Evolutionary conservation across 2,329 filamentous ascomycete species (phyloP).

Genomic region (Bisporella sp.): DNA sequence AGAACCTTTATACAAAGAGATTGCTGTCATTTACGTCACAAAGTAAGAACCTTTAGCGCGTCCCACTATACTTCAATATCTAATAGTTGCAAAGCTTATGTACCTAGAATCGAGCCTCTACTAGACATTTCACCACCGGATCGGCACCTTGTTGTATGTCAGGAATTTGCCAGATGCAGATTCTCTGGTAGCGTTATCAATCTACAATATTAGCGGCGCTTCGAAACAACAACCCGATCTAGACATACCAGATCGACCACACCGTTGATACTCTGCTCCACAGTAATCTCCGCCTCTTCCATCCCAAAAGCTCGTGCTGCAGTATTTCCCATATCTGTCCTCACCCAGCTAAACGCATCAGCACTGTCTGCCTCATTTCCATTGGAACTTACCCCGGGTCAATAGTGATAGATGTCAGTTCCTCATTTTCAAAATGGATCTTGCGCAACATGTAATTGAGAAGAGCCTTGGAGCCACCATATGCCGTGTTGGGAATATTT

Average conservation of each 20-base stretch:
- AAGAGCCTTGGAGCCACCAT: constrained; percentile 27
- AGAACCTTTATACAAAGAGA: too few relatives aligned
- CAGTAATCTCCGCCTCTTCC: constrained; percentile 12
- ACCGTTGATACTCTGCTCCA: constrained; percentile 15
- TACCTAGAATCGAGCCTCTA: too few relatives aligned
- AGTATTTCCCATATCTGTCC: constrained; percentile 18
- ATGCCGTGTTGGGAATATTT: constrained; percentile 11
- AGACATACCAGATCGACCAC: constrained; percentile 1
- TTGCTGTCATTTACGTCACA: too few relatives aligned
- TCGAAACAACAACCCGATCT: background rate
- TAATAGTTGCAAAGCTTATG: too few relatives aligned
- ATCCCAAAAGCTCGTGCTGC: constrained; percentile 13
- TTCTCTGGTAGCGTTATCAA: background rate
- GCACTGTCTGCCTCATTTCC: background rate
- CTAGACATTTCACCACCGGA: background rate
- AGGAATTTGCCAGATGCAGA: background rate
- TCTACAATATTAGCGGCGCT: background rate
- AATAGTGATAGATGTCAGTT: constrained; percentile 16
- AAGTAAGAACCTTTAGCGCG: too few relatives aligned
- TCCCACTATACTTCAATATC: too few relatives aligned
- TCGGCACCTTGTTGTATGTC: background rate
- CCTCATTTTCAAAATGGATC: constrained; percentile 19
- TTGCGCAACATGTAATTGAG: constrained; percentile 26
- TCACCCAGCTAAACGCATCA: constrained; percentile 12
- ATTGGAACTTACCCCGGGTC: constrained; percentile 6